Evolutionary conservation across 371 early-diverging fungal species (phyloP).

Genomic region (Nosema muscidifuracis): DNA sequence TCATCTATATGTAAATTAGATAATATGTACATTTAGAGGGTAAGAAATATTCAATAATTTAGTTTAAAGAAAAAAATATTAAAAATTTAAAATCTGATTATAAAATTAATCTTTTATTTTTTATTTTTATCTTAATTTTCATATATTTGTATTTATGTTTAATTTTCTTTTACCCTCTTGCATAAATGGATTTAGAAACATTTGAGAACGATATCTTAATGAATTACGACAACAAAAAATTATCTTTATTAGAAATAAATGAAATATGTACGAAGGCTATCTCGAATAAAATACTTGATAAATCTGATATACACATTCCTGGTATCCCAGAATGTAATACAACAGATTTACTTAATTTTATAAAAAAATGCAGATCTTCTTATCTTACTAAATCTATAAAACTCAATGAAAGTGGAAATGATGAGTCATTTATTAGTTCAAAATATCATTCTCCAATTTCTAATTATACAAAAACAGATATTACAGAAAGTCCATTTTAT

Average conservation of each 20-base stretch:
- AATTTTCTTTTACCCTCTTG: neutral
- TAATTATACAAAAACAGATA: neutral
- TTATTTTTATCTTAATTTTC: too few species aligned
- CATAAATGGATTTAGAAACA: neutral
- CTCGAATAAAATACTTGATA: neutral
- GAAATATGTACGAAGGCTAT: neutral
- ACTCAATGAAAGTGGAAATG: neutral
- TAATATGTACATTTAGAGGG: neutral
- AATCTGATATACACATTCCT: neutral
- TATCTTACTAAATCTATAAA: neutral
- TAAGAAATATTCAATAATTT: neutral
- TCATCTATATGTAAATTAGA: neutral
- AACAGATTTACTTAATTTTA: neutral
- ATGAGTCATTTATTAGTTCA: neutral
- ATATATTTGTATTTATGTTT: neutral
- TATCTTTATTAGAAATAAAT: neutral
- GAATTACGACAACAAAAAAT: neutral
- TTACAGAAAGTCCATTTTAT: neutral
- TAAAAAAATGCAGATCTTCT: slow-evolving; percentile 1
- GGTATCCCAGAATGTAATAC: neutral
- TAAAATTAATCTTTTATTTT: too few species aligned
- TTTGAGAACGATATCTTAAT: neutral
- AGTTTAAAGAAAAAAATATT: too few species aligned
- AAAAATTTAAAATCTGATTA: too few species aligned
- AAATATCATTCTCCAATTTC: slow-evolving; percentile 6